Percentiles rank a stretch among this genome's conserved stretches.
Evolutionary conservation across 2,329 filamentous ascomycete genomes (phyloP).

Genomic region (Cercospora sp.): DNA sequence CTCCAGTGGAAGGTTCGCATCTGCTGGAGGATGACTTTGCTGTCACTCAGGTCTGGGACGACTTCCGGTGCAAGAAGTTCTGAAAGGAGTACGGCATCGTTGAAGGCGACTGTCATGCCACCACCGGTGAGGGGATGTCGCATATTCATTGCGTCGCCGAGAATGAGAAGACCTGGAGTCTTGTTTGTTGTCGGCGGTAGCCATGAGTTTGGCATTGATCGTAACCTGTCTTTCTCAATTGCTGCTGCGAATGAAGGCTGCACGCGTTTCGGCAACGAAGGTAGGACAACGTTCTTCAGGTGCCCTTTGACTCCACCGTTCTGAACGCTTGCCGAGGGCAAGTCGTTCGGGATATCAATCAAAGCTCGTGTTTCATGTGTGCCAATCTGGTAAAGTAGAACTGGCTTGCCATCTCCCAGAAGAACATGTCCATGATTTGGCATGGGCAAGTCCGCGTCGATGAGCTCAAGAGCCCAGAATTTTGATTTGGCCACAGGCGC

Average conservation of each 20-base stretch:
- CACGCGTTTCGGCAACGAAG: constrained; percentile 70
- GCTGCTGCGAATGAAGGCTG: constrained; percentile 74
- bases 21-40: constrained; percentile 63
- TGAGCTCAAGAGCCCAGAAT: constrained; percentile 91
- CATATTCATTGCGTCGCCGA: constrained; percentile 98
- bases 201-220: constrained; percentile 95
- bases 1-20: constrained; percentile 81
- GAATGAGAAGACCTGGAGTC: constrained; percentile 71
- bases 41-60: constrained; percentile 70
- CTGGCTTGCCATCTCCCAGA: constrained; percentile 73
- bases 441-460: constrained; percentile 77
- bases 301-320: constrained; percentile 84
- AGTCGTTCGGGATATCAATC: constrained; percentile 79
- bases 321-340: constrained; percentile 69
- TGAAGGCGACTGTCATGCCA: constrained; percentile 97
- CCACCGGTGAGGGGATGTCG: constrained; percentile 96
- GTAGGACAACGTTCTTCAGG: constrained; percentile 75
- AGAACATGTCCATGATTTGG: constrained; percentile 83
- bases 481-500: constrained; percentile 74
- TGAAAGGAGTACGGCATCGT: constrained; percentile 79
- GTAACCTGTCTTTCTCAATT: constrained; percentile 72
- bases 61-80: constrained; percentile 69
- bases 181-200: constrained; percentile 76
- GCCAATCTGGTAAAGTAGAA: constrained; percentile 96
- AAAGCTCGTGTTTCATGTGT: constrained; percentile 89